Conservation (phyloP, 2,329 filamentous ascomycete species). For the Colletotrichum tanaceti region DNA sequence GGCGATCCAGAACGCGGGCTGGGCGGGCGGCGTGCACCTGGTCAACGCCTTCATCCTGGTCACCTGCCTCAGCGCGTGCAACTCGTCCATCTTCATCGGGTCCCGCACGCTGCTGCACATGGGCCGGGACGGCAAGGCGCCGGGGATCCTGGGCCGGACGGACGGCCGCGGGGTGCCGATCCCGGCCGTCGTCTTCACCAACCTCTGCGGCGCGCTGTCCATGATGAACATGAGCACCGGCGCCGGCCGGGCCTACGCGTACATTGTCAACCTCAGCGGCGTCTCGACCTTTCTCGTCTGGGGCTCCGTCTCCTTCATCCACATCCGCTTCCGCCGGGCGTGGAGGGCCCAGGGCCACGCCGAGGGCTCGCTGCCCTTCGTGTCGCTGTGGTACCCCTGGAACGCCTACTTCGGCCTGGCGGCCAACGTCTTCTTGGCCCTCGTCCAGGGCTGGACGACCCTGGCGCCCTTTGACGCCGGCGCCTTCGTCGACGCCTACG, state of each 20-base stretch:
- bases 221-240: constrained; percentile 80
- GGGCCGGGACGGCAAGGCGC: constrained; percentile 79
- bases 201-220: constrained; percentile 76
- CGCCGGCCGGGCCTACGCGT: constrained; percentile 72
- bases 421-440: constrained; percentile 68
- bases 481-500: constrained; percentile 73
- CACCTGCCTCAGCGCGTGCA: constrained; percentile 77
- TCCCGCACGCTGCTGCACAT: constrained; percentile 81
- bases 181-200: constrained; percentile 74
- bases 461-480: constrained; percentile 68
- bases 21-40: constrained; percentile 77
- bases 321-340: constrained; percentile 76
- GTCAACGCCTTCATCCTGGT: constrained; percentile 83
- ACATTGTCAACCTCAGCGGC: constrained; percentile 77
- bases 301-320: constrained; percentile 76
- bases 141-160: constrained; percentile 75
- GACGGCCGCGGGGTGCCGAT: constrained; percentile 72
- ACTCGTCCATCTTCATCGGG: constrained; percentile 81
- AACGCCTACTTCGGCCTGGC: constrained; percentile 69
- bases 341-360: constrained; percentile 69
- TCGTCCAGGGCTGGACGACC: constrained; percentile 72
- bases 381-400: constrained; percentile 65
- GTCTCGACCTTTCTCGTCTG: constrained; percentile 80
- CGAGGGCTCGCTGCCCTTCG: constrained; percentile 66
- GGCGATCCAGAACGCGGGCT: constrained; percentile 79